These are phyloP conservation scores for Curvularia verruculosa DNA, from an alignment of 2,329 filamentous ascomycete genomes.

Conservation along the genomic window DNA sequence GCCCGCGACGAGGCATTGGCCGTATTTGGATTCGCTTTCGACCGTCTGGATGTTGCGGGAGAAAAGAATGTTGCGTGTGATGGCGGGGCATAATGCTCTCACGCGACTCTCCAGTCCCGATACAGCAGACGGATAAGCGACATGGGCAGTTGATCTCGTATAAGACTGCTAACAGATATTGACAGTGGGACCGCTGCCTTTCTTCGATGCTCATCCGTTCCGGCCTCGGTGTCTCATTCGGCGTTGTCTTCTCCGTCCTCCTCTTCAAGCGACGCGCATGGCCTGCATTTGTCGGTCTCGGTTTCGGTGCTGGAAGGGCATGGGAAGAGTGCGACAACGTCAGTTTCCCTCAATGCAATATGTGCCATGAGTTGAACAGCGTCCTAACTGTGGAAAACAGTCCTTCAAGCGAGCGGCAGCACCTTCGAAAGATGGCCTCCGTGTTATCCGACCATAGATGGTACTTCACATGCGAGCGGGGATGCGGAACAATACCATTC, in stretches of 20 bases:
- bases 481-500: slow-evolving; percentile 13
- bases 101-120: slow-evolving; percentile 17
- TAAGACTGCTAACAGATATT: slow-evolving; percentile 28
- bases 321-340: slow-evolving; percentile 96
- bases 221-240: slow-evolving; percentile 92
- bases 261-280: slow-evolving; percentile 97
- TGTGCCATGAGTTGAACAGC: not conserved
- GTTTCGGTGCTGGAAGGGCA: slow-evolving; percentile 93
- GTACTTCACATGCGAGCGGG: slow-evolving; percentile 2
- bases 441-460: slow-evolving; percentile 53
- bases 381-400: slow-evolving; percentile 37
- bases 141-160: not conserved
- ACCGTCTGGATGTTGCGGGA: not conserved
- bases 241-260: slow-evolving; percentile 97
- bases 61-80: not conserved
- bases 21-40: not conserved
- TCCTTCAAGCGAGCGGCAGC: slow-evolving; percentile 59
- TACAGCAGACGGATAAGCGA: slow-evolving; percentile 6
- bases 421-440: slow-evolving; percentile 56
- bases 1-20: not conserved
- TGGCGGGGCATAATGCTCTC: slow-evolving; percentile 12
- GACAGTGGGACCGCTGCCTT: slow-evolving; percentile 97
- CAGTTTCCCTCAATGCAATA: slow-evolving; percentile 28
- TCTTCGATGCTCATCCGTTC: slow-evolving; percentile 98
- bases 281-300: slow-evolving; percentile 93